Evolutionary conservation across 352 stramenopile species (phyloP).

Genomic region (Albugo laibachii): DNA sequence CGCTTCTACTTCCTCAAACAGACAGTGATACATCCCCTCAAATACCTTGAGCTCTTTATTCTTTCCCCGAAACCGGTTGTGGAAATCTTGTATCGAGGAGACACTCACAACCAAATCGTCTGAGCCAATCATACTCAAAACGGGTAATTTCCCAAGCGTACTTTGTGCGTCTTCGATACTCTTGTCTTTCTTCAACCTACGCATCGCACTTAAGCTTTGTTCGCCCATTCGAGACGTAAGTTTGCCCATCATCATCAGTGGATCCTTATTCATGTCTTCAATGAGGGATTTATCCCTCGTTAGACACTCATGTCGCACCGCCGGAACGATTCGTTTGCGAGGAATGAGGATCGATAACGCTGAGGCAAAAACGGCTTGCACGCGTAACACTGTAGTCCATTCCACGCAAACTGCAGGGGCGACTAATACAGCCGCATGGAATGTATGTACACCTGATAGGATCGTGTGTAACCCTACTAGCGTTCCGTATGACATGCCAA

Average conservation of each 20-base stretch:
- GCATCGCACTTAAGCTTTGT: slow-evolving; percentile 18
- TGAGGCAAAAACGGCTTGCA: slow-evolving; percentile 15
- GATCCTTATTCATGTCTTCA: slow-evolving; percentile 29
- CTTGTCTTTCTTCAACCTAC: slow-evolving; percentile 10
- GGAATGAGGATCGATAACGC: slow-evolving; percentile 15
- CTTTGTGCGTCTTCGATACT: slow-evolving; percentile 13
- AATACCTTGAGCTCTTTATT: slow-evolving; percentile 51
- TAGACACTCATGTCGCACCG: slow-evolving; percentile 13
- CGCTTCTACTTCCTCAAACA: slow-evolving; percentile 37
- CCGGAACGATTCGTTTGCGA: slow-evolving; percentile 17
- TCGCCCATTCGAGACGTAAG: slow-evolving; percentile 23
- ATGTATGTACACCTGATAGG: slow-evolving; percentile 17
- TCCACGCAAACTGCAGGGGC: slow-evolving; percentile 15
- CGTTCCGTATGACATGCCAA: slow-evolving; percentile 17
- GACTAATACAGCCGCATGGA: slow-evolving; percentile 16
- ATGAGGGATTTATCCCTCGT: slow-evolving; percentile 7
- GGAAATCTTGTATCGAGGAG: slow-evolving; percentile 17
- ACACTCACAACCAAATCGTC: slow-evolving; percentile 26
- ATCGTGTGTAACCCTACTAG: slow-evolving; percentile 20
- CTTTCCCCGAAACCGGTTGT: slow-evolving; percentile 14
- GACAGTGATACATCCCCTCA: slow-evolving; percentile 32
- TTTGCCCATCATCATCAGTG: slow-evolving; percentile 23
- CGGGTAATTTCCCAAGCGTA: slow-evolving; percentile 10
- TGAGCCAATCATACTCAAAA: slow-evolving; percentile 24
- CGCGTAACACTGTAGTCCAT: slow-evolving; percentile 17